These are phyloP conservation scores for Aphanomyces euteiches DNA, from an alignment of 352 stramenopile species.

Conservation along the genomic window DNA sequence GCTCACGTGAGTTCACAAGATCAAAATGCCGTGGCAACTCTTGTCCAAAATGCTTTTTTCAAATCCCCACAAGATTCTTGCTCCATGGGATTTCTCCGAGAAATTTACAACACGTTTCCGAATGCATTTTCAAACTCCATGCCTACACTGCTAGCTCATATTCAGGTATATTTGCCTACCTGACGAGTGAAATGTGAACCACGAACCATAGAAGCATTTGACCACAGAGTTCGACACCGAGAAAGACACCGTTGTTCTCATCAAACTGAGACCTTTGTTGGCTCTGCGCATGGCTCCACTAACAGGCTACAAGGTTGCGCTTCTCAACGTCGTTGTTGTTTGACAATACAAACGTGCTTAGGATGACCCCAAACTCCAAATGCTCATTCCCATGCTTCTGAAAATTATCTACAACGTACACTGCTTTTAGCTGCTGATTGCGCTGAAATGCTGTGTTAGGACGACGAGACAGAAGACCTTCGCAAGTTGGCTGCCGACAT, in stretches of 20 bases:
- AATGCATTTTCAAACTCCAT: not conserved
- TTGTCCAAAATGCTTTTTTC: not conserved
- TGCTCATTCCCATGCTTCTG: not conserved
- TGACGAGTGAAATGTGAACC: too few species aligned
- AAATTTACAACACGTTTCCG: not conserved
- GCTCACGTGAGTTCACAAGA: not conserved
- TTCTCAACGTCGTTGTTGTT: not conserved
- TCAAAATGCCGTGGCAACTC: not conserved
- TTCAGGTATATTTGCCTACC: not conserved
- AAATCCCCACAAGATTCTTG: not conserved
- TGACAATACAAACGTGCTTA: not conserved
- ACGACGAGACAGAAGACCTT: constrained; percentile 10
- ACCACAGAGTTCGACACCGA: too few species aligned
- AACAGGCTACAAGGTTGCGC: not conserved
- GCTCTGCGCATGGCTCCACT: constrained; percentile 8
- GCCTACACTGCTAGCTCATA: not conserved
- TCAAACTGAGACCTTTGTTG: constrained; percentile 9
- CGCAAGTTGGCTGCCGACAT: constrained; percentile 5
- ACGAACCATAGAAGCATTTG: too few species aligned
- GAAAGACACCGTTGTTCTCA: not conserved
- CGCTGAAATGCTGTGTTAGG: not conserved
- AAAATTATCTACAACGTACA: not conserved
- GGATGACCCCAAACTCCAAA: too few species aligned
- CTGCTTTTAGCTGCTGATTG: not conserved
- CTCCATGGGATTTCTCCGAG: constrained; percentile 6